A percentile compares a stretch with the other conserved stretches of the same genome.
Conservation (phyloP, 73 alveolate species). For the Effrenium voratum region DNA sequence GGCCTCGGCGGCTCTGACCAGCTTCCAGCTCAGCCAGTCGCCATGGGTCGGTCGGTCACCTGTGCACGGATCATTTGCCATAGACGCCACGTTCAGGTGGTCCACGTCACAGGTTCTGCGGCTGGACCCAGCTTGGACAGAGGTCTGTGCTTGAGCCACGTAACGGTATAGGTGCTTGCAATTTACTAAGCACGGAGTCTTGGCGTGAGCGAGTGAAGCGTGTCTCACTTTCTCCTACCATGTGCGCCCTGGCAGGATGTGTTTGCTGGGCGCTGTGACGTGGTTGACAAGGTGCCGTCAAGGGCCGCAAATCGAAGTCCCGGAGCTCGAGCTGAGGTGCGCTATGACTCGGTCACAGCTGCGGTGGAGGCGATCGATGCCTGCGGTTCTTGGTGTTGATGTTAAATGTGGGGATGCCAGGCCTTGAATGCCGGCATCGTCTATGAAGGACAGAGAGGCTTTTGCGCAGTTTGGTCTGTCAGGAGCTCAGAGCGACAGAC, state of each 20-base stretch:
- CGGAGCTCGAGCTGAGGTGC: neutral
- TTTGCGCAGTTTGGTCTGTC: neutral
- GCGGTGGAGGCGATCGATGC: neutral
- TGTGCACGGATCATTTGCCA: too few species aligned
- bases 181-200: too few species aligned
- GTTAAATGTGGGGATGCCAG: neutral
- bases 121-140: conserved; percentile 28
- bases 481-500: neutral
- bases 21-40: too few species aligned
- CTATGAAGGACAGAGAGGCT: neutral
- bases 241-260: too few species aligned
- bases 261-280: conserved; percentile 22
- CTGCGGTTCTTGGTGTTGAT: neutral
- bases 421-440: conserved; percentile 22
- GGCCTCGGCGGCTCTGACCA: too few species aligned
- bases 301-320: neutral
- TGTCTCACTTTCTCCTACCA: too few species aligned
- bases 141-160: neutral
- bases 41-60: too few species aligned
- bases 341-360: conserved; percentile 27
- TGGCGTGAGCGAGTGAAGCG: too few species aligned
- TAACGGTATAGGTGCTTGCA: too few species aligned
- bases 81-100: too few species aligned
- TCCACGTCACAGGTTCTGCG: conserved; percentile 17
- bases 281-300: neutral